These are phyloP conservation scores for Phialemonium atrogriseum DNA, from an alignment of 2,329 filamentous ascomycete species.

Conservation along the genomic window DNA sequence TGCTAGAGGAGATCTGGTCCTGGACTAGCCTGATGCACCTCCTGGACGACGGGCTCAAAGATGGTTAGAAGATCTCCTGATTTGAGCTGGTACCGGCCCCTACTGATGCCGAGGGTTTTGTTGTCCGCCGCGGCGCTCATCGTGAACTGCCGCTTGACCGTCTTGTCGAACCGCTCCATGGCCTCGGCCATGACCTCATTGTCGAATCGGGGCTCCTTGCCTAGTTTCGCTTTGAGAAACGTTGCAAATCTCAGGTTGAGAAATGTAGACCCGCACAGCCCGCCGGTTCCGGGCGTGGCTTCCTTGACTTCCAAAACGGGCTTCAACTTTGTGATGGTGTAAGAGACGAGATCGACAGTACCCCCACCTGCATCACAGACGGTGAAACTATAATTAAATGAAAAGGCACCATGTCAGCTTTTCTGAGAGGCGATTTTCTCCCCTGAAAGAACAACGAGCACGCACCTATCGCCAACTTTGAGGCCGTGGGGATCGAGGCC, in stretches of 20 bases:
- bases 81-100: conserved; percentile 27
- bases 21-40: conserved; percentile 34
- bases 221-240: conserved; percentile 33
- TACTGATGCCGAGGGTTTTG: conserved; percentile 26
- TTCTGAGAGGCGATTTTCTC: too few relatives aligned
- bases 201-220: conserved; percentile 33
- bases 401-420: background rate
- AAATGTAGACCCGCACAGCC: conserved; percentile 40
- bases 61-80: conserved; percentile 30
- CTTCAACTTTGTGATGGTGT: conserved; percentile 34
- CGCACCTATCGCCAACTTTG: conserved; percentile 29
- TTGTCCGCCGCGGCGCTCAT: conserved; percentile 27
- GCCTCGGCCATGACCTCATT: conserved; percentile 30
- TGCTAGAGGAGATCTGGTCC: conserved; percentile 32
- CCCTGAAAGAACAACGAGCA: too few relatives aligned
- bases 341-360: conserved; percentile 46
- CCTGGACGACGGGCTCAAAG: conserved; percentile 33
- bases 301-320: conserved; percentile 39
- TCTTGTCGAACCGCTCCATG: conserved; percentile 34
- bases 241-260: conserved; percentile 39
- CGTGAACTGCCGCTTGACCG: conserved; percentile 27
- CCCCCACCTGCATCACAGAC: conserved; percentile 47
- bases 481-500: conserved; percentile 31
- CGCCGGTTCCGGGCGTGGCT: conserved; percentile 38
- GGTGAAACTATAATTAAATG: conserved; percentile 26